Evolutionary conservation across 495 filamentous ascomycete genomes (phyloP), one percentile per base, ranked within the genome.

Genomic region (Talaromyces trachyspermus): DNA sequence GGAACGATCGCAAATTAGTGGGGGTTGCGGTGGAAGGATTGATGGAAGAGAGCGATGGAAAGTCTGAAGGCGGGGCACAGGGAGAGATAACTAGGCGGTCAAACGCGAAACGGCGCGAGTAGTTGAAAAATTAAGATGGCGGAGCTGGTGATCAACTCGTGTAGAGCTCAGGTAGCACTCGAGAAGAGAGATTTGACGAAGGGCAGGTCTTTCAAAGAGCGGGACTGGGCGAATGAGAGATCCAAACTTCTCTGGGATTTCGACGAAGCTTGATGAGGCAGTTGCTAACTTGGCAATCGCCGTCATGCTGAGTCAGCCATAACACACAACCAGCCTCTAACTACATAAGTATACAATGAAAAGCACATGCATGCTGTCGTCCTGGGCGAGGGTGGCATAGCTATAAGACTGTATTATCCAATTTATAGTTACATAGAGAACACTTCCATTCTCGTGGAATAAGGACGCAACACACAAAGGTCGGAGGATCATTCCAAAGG

Each of bases 231-330:
- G 26, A 17, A 42, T 22, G 37, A 24, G 6, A 18, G 18, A 14
- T 18, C 19, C 23, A 17, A 24, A 24, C 39, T 42, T 24, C 11
- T 42, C 22, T n/a, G n/a, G n/a, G n/a, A n/a, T 14, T 25, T 26
- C 15, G 9, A 23, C 9, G 23, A 14, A 42, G 22, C 39, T 38
- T 38, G 23, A 12, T 42, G 20, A 24, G 20, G 39, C 39, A 42
- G 39, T n/a, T n/a, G n/a, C n/a, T n/a, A n/a, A n/a, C n/a, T n/a
- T n/a, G 32, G 14, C 15, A 42, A 17, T 20, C 44, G 25, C 17
- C 27, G 30, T 46, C 44, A 46, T 46, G 44, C 29, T 46, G 29
- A 46, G 44, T 46, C 44, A 46, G 44, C 32, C 44, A 46, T 26
- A 24, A 36, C 30, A 33, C n/a, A 42, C 7, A 14, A 42, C 39